Evolutionary conservation across 2,329 filamentous ascomycete species (phyloP), one percentile per base, ranked within the genome.

Genomic region (Penicillium sp.): DNA sequence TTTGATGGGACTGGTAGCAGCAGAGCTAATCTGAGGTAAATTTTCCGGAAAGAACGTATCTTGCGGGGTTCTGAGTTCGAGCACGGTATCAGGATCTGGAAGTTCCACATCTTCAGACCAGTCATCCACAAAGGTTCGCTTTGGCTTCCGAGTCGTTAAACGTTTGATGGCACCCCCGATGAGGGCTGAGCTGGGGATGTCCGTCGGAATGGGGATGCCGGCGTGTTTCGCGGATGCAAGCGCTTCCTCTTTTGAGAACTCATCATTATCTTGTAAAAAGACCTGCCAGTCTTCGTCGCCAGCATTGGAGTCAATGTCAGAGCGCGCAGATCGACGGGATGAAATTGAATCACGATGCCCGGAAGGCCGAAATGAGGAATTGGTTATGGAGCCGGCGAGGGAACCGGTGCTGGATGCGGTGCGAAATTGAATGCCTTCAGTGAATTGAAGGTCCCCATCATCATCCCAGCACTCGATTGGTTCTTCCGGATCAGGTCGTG

Each of bases 101-200:
- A 91, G 71, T 62, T 90, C 88, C 42, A 93, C 73, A 62, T 93
- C 90, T 61, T 91, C 88, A 55, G 85, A 87, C 86, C 90, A 93
- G 68, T 93, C 89, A 62, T 91, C 88, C 57, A 89, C 85, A 52
- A 90, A 84, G 33, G 87, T 84, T 65, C 84, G 88, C 65, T 85
- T 87, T 17, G 88, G 80, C 64, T 87, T 91, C 60, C 84, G 83
- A 52, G 85, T 85, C 43, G 92, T 92, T 27, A 97, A 80, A 61
- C 92, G 83, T 76, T 95, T 96, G 68, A 97, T 97, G 8, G 91
- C 93, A 46, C 94, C 94, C 46, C 93, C 93, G 69, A 94, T 84
- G 34, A 99, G 78, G 24, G 94, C 94, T 17, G 93, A 96, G 24
- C 89, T 85, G 1, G 93, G 91, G 26, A 97, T 85, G 68, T 92